Evolutionary conservation across 2,329 filamentous ascomycete species (phyloP), one percentile per base, ranked within the genome.

Genomic region (Colletotrichum tanaceti): DNA sequence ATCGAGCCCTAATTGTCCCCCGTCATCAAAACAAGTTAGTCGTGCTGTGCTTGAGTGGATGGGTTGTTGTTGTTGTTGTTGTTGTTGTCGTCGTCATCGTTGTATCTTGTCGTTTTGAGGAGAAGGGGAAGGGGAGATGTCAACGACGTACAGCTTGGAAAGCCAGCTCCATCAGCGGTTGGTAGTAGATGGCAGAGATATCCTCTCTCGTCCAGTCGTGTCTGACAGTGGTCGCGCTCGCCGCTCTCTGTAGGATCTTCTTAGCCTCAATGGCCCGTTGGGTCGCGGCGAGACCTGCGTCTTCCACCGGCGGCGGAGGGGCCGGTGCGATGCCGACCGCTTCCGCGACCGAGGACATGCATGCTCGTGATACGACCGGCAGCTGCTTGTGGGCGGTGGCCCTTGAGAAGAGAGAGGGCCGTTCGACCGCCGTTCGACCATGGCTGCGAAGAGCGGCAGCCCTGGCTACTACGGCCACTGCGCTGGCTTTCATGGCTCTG

Each of bases 191-290:
- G 71, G 91, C 88, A 11, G 90, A 83, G 71, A 97, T 93, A 80
- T 97, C 91, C 71, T 94, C 89, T 72, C 87, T 89, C 6, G 92
- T 93, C 94, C 93, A 97, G 78, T 90, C 87, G 74, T 90, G 90
- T 58, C 93, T 85, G 14, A 92, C 87, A 6, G 77, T 80, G 1
- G 80, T 85, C 24, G 90, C 89, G 52, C 85, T 82, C 24, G 91
- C 83, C 10, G 92, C 91, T 72, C 81, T 78, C 7, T 74, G 78
- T 43, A 86, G 72, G 24, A 84, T 78, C 59, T 76, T 65, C 35
- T 70, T 71, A 24, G 68, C 70, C 38, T 71, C 55, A 5, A 52
- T 24, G 49, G 62, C 35, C 9, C 57, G 63, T 20, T 65, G 66
- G 28, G 50, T 43, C 10, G 66, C 62, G 13, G n/a, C 24, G 39